Evolutionary conservation across 73 alveolate species (phyloP), one percentile per base, ranked within the genome.

Genomic region (Paramecium bursaria): DNA sequence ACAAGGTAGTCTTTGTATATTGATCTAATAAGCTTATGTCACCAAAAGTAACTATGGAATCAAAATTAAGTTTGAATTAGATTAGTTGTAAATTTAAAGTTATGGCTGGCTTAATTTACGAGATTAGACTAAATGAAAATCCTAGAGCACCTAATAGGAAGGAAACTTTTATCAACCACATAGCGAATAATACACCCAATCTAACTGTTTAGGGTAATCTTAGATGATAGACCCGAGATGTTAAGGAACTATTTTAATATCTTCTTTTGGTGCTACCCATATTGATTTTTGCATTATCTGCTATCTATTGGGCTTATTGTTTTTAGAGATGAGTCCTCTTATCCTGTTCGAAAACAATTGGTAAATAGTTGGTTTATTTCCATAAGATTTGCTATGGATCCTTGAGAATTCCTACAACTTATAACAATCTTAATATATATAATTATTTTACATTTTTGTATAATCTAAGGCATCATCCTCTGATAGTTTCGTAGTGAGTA

Each of bases 401-500:
- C 31, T 57, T 57, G 10, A 57, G 7, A 11, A n/a, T n/a, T n/a
- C n/a, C n/a, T n/a, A n/a, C n/a, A n/a, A n/a, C n/a, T n/a, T n/a
- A n/a, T n/a, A n/a, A 57, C 31, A 29, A 13, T 26, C 14, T 57
- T 57, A 2, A 57, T 23, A n/a, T 57, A 26, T 1, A 0, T 11
- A 26, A 25, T 17, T 13, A 26, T 29, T 10, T n/a, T 57, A 27
- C 31, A 29, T 11, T 29, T 57, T 57, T 57, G n/a, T 25, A 9
- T 57, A n/a, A n/a, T n/a, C n/a, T n/a, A n/a, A n/a, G 0, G 39
- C 76, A 26, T 57, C 76, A 57, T 57, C 76, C 19, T 57, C 76
- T 13, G 51, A 29, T 23, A 57, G 51, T 57, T 57, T 57, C 17
- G 76, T 57, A n/a, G 39, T 57, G 6, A 57, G 29, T 0, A 57